Evolutionary conservation across 2,329 filamentous ascomycete genomes (phyloP), one percentile per base, ranked within the genome.

Genomic region (Fusarium paranaense): DNA sequence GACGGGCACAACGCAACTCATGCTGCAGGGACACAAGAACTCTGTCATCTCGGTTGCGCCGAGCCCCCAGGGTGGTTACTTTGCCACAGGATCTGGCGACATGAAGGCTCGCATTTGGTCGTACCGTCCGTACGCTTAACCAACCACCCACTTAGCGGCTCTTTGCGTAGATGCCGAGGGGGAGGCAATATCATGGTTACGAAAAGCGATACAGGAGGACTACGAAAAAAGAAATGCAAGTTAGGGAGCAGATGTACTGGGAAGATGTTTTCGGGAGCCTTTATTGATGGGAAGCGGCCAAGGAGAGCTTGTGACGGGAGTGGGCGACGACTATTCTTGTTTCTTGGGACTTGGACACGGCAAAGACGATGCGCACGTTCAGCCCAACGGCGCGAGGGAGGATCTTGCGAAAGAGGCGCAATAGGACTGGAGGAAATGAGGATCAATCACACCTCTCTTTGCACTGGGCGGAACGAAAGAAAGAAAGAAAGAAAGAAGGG

Each of bases 21-120:
- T 98, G 97, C 90, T 99, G 71, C 97, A 98, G 84, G 97, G 97
- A 30, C 97, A 99, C 83, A 98, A 98, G 89, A 98, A 98, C 85
- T 98, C 95, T 13, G 97, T 99, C 78, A 98, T 98, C 79, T 98
- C 95, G 4, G 97, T 99, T 62, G 96, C 97, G 1, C 97, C 97
- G 25, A 97, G 95, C 83, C 97, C 97, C 18, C 92, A 90, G 38
- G 95, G 95, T 67, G 91, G 92, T 73, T 92, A 95, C 81, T 99
- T 99, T 81, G 97, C 97, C 45, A 99, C 97, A 6, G 97, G 97
- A 71, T 98, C 95, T 76, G 97, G 97, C 79, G 97, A 99, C 82
- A 97, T 97, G 94, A 93, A 96, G 82, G 97, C 97, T 64, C 92
- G 97, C 80, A 98, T 99, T 85, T 99, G 97, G 97, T 95, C 93